Evolutionary conservation across 192 early-diverging fungal genomes (phyloP).

Genomic region (Glomus cerebriforme): DNA sequence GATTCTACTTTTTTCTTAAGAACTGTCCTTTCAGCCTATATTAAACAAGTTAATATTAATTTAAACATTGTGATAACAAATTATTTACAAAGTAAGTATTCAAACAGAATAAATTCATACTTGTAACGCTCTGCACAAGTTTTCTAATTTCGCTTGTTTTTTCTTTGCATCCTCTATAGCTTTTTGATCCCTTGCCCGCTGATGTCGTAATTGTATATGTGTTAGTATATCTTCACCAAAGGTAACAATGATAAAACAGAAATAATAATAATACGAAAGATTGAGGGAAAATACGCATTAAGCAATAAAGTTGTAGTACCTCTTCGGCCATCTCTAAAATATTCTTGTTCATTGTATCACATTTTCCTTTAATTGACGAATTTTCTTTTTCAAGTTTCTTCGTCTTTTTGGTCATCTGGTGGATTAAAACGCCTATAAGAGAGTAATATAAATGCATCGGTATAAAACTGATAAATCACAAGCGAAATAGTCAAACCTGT

Average conservation of each 20-base stretch:
- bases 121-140: constrained; percentile 59
- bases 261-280: neutral
- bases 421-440: constrained; percentile 26
- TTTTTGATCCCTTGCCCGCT: constrained; percentile 53
- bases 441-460: constrained; percentile 10
- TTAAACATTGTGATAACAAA: neutral
- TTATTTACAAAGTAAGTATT: neutral
- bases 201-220: neutral
- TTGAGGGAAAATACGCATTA: neutral
- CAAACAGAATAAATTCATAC: constrained; percentile 12
- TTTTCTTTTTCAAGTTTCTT: constrained; percentile 62
- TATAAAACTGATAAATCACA: neutral
- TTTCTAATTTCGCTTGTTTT: constrained; percentile 55
- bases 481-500: constrained; percentile 29
- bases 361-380: constrained; percentile 49
- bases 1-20: constrained; percentile 27
- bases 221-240: neutral
- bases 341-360: constrained; percentile 62
- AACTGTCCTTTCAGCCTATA: constrained; percentile 28
- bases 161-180: constrained; percentile 49
- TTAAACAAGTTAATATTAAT: neutral
- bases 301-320: no score
- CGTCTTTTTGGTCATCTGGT: constrained; percentile 62
- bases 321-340: constrained; percentile 64
- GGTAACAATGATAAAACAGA: neutral